These are phyloP conservation scores for Xanthoparmelia taractica DNA, from an alignment of 495 filamentous ascomycete species.

Conservation along the genomic window DNA sequence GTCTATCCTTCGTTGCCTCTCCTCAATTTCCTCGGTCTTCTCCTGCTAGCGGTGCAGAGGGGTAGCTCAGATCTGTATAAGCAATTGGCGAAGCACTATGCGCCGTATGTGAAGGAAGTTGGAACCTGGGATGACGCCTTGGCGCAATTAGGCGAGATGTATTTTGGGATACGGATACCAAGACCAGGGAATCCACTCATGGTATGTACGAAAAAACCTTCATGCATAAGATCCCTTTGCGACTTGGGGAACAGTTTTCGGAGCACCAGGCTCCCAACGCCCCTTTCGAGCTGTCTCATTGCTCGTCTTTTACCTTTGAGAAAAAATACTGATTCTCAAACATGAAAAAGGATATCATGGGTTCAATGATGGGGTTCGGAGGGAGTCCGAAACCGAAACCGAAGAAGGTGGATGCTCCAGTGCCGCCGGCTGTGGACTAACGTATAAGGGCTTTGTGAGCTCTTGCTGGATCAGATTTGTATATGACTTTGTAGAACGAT, in stretches of 20 bases:
- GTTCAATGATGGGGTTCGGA: slow-evolving; percentile 77
- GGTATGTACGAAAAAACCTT: not conserved
- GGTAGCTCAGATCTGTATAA: slow-evolving; percentile 74
- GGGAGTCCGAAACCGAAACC: slow-evolving; percentile 36
- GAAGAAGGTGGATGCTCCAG: slow-evolving; percentile 42
- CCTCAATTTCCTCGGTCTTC: slow-evolving; percentile 81
- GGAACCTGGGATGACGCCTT: slow-evolving; percentile 75
- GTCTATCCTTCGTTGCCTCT: slow-evolving; percentile 81
- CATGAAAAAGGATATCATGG: slow-evolving; percentile 72
- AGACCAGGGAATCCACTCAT: slow-evolving; percentile 80
- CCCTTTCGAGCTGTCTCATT: not conserved
- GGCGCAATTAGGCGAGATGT: slow-evolving; percentile 87
- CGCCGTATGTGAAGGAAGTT: slow-evolving; percentile 63
- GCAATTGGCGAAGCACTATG: slow-evolving; percentile 75
- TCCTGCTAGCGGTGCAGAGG: slow-evolving; percentile 76
- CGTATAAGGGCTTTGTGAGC: slow-evolving; percentile 1
- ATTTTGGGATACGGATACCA: slow-evolving; percentile 89
- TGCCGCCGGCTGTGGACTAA: slow-evolving; percentile 48
- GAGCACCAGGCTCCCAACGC: not conserved
- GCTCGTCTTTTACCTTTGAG: not conserved
- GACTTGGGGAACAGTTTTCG: not conserved
- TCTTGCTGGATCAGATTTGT: not conserved
- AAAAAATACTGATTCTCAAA: not conserved
- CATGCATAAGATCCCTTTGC: not conserved
- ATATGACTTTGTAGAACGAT: slow-evolving; percentile 1